A percentile compares a stretch with the other conserved stretches of the same genome.
Evolutionary conservation across 352 stramenopile species (phyloP).

Genomic region (Pythium guiyangense): DNA sequence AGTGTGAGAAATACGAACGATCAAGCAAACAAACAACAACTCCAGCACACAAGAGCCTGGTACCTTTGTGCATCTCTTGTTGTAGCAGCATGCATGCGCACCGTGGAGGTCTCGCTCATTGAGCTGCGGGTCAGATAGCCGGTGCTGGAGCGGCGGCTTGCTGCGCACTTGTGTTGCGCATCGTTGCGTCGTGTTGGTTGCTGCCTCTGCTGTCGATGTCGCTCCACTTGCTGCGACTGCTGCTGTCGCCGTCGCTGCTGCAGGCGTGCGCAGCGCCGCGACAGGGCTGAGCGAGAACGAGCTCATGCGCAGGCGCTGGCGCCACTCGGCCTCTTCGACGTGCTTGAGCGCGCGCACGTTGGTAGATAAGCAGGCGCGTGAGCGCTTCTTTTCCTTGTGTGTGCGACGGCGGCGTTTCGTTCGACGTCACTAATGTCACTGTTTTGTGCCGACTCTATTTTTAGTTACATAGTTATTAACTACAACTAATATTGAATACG

Average conservation of each 20-base stretch:
- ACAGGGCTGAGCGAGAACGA: constrained; percentile 16
- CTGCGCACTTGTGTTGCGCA: background rate
- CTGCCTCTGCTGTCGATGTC: constrained; percentile 1
- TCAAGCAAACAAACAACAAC: no score
- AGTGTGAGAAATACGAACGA: no score
- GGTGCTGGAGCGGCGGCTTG: constrained; percentile 34
- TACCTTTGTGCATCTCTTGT: no score
- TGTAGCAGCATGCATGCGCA: constrained; percentile 16
- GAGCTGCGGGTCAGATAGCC: constrained; percentile 60
- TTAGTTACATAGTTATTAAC: no score
- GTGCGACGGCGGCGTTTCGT: no score
- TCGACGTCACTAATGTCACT: no score
- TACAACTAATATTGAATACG: no score
- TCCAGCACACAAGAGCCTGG: no score
- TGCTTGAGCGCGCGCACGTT: constrained; percentile 3
- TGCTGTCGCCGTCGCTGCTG: background rate
- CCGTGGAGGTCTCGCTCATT: constrained; percentile 49
- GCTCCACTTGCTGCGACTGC: background rate
- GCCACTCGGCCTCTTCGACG: constrained; percentile 12
- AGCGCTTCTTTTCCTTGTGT: no score
- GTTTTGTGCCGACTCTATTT: no score
- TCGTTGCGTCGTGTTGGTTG: constrained; percentile 12
- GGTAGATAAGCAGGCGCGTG: no score
- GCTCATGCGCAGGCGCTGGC: constrained; percentile 11
- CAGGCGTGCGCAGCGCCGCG: background rate